Conservation (phyloP, 306 rosid species). For the Cucumis sativus region Cucumber_9930_V3 NC_026658.2:17340501-17341000, state of each 20-base stretch:
- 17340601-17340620: no score
- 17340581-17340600: no score
- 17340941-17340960: neutral
- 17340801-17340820: neutral
- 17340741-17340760: neutral
- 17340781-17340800: neutral
- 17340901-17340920: neutral
- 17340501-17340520: no score
- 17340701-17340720: neutral
- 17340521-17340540: no score
- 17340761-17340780: neutral
- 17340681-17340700: no score
- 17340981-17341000: neutral
- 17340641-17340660: no score
- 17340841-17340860: neutral
- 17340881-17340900: neutral
- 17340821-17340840: neutral
- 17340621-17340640: no score
- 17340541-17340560: no score
- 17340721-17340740: neutral
- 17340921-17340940: slow-evolving; percentile 6
- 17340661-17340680: no score
- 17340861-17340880: slow-evolving; percentile 6
- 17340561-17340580: no score
- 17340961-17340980: neutral